phyloP scores from a whole-genome alignment of 2,329 filamentous ascomycete genomes.

The Epichloe scottii region DNA sequence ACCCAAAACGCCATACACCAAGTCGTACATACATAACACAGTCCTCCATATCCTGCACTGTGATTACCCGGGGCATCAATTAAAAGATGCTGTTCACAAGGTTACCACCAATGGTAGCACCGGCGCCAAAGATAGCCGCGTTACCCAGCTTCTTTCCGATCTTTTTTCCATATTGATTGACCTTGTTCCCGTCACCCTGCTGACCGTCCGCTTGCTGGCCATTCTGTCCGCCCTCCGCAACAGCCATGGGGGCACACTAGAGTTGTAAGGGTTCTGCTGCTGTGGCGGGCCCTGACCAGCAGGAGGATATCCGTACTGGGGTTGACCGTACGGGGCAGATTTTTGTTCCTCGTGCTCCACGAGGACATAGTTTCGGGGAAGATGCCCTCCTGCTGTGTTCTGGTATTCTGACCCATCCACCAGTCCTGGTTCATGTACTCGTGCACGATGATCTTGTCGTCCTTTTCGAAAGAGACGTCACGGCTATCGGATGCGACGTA shows the following conservation, averaged over 20 bases:
- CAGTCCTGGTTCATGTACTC: constrained; percentile 97
- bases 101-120: constrained; percentile 80
- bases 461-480: constrained; percentile 68
- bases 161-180: constrained; percentile 74
- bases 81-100: constrained; percentile 87
- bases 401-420: constrained; percentile 83
- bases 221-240: constrained; percentile 43
- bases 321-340: constrained; percentile 23
- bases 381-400: constrained; percentile 77
- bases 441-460: constrained; percentile 67
- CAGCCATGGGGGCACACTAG: constrained; percentile 64
- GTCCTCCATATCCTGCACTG: background rate
- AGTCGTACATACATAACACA: background rate
- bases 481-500: constrained; percentile 70
- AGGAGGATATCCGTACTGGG: constrained; percentile 17
- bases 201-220: constrained; percentile 21
- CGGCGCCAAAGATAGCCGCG: constrained; percentile 79
- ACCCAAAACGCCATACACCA: background rate
- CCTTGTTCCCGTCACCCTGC: constrained; percentile 42
- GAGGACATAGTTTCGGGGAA: constrained; percentile 86
- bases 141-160: constrained; percentile 84
- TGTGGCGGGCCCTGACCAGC: constrained; percentile 25
- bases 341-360: constrained; percentile 48
- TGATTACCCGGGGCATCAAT: background rate
- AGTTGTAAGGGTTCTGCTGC: constrained; percentile 51